Percentiles rank a stretch among this genome's conserved stretches.
phyloP scores from a whole-genome alignment of 164 flowering plant genomes.

The Magnolia officinalis region DNA sequence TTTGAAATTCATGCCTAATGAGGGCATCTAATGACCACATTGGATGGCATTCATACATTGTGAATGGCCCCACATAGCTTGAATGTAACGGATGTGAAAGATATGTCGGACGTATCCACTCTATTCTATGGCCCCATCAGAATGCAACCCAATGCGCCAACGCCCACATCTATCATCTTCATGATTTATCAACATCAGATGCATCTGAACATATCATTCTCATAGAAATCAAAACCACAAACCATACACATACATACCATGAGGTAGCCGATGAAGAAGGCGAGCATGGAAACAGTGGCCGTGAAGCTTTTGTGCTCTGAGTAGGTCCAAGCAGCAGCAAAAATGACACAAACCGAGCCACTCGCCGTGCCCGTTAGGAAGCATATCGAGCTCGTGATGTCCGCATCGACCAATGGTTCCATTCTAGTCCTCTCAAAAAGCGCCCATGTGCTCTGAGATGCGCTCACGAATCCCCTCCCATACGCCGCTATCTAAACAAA shows the following conservation, averaged over 20 bases:
- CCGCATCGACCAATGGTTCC: constrained; percentile 69
- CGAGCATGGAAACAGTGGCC: constrained; percentile 64
- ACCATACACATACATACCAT: constrained; percentile 43
- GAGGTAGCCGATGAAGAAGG: constrained; percentile 86
- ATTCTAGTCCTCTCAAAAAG: constrained; percentile 55
- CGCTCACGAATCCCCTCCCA: constrained; percentile 74
- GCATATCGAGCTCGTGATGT: constrained; percentile 80
- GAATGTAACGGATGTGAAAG: no score
- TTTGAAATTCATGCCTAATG: no score
- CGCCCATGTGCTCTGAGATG: constrained; percentile 85
- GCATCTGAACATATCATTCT: background rate
- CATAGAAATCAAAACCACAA: background rate
- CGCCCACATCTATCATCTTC: no score
- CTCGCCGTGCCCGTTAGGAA: constrained; percentile 86
- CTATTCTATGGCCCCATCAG: no score
- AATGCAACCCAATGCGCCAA: no score
- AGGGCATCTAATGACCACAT: no score
- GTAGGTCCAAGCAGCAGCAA: constrained; percentile 71
- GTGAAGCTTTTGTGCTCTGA: constrained; percentile 49
- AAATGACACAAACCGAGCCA: constrained; percentile 73
- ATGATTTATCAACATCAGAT: background rate
- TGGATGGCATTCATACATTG: no score
- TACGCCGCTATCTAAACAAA: constrained; percentile 68
- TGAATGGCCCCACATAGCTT: no score
- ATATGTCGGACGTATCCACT: no score